Percentiles rank a stretch among this genome's conserved stretches.
phyloP scores from a whole-genome alignment of 208 protist species.

The Acanthamoeba triangularis region DNA sequence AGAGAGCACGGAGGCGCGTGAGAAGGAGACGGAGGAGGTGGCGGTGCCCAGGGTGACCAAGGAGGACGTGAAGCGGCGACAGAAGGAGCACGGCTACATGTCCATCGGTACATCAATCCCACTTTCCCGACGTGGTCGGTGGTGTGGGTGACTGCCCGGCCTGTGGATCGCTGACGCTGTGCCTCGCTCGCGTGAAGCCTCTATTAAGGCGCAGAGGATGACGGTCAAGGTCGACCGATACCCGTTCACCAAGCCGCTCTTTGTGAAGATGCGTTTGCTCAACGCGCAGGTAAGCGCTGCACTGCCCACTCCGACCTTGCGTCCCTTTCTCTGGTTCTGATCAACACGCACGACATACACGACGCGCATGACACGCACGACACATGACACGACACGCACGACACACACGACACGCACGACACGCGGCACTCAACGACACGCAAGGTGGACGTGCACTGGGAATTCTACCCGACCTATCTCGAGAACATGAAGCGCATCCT shows the following conservation, averaged over 20 bases:
- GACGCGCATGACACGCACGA: too few species aligned
- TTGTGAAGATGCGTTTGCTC: conserved; percentile 31
- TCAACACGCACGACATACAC: too few species aligned
- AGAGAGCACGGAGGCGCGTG: neutral
- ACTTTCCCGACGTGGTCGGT: neutral
- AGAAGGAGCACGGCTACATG: conserved; percentile 53
- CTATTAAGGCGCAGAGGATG: conserved; percentile 52
- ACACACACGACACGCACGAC: neutral
- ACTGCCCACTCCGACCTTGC: neutral
- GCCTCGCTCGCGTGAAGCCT: neutral
- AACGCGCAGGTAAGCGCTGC: conserved; percentile 18
- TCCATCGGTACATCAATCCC: neutral
- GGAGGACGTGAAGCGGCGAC: neutral
- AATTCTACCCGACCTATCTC: conserved; percentile 14
- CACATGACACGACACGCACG: neutral
- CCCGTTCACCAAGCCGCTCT: conserved; percentile 7
- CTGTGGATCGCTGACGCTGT: neutral
- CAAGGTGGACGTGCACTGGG: conserved; percentile 44
- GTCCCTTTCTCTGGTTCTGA: neutral
- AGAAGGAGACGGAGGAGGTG: conserved; percentile 23
- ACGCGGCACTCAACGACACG: too few species aligned
- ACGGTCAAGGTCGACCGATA: conserved; percentile 32
- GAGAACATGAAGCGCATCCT: conserved; percentile 54
- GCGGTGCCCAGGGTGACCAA: neutral
- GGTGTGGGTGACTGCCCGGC: neutral